Base-by-base conservation (phyloP, 768 basidiomycete genomes). In the Psilocybe cubensis region DNA sequence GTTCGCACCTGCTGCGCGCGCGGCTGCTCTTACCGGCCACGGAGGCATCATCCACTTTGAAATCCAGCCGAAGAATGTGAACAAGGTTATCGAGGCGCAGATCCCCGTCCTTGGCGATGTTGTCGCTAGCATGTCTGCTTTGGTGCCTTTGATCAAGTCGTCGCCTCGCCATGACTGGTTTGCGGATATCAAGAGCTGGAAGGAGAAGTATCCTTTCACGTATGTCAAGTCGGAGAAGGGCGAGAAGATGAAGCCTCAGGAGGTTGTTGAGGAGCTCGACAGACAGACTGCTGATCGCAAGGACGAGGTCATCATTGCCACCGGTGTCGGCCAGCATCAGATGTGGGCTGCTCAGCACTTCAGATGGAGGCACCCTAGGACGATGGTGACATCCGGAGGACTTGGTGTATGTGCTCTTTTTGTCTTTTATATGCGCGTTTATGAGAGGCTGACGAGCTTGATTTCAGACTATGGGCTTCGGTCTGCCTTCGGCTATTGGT, bases 41-140 rank as follows among this genome's bases (percentile, higher is more conserved):
- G 97, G 97, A 10, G 97, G 97, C 29, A 96, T 99, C 77, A 97
- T 99, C 69, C 97, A 99, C 78, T 98, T 99, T 68, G 97, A 99
- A 79, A 96, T 98, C 63, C 86, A 87, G 78, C 94, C 97, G 44
- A 98, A 99, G 83, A 99, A 99, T 74, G 83, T 99, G 74, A 99
- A 99, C 84, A 99, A 99, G 75, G 95, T 99, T 59, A 86, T 98
- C 52, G 87, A 99, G 51, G 96, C 97, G 20, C 87, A 91, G 45
- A 91, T 98, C 56, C 94, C 97, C 47, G 82, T 99, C 68, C 82
- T 97, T 27, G 97, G 97, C 31, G 97, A 99, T 69, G 96, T 98
- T 55, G 83, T 91, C 25, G 78, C 88, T 51, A 95, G 92, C 70
- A 74, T 99, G 64, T 85, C 83, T 7, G 77, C 86, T 12, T 83